Evolutionary conservation across 2,329 filamentous ascomycete species (phyloP).

Genomic region (Stemphylium lycopersici): DNA sequence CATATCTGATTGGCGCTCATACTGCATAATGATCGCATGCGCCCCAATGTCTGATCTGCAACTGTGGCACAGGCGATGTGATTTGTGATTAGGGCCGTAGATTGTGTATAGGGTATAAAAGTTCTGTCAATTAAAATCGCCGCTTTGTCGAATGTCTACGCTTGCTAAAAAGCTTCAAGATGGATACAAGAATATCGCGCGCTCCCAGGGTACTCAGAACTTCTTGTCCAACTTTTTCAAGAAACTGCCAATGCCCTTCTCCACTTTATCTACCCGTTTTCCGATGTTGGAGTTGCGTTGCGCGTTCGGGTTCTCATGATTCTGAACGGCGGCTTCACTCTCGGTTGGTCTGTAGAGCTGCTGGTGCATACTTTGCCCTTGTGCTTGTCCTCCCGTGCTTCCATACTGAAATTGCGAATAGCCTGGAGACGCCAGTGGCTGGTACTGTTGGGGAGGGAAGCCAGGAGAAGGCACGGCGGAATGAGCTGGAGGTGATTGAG

Average conservation of each 20-base stretch:
- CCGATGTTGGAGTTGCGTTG: constrained; percentile 62
- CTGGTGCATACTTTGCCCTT: constrained; percentile 65
- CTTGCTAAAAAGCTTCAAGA: constrained; percentile 21
- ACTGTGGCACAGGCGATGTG: constrained; percentile 7
- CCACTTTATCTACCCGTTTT: constrained; percentile 68
- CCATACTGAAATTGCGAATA: constrained; percentile 62
- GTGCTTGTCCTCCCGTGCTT: constrained; percentile 39
- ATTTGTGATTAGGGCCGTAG: background rate
- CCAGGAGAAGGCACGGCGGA: constrained; percentile 49
- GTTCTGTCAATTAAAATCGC: background rate
- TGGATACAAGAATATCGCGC: constrained; percentile 7
- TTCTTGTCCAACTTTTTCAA: constrained; percentile 82
- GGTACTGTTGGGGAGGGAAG: constrained; percentile 45
- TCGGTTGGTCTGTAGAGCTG: constrained; percentile 74
- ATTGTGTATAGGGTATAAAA: background rate
- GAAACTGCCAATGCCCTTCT: constrained; percentile 73
- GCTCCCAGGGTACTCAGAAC: constrained; percentile 48
- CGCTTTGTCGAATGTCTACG: constrained; percentile 7
- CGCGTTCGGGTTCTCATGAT: constrained; percentile 28
- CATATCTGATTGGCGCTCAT: constrained; percentile 18
- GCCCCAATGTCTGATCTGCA: constrained; percentile 9
- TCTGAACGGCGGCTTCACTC: constrained; percentile 54
- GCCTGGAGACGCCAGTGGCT: constrained; percentile 51
- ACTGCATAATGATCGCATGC: constrained; percentile 20
- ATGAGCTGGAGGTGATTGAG: constrained; percentile 38